Evolutionary conservation across 108 stramenopile species (phyloP), one percentile per base, ranked within the genome.

Genomic region (Parietichytrium sp.): DNA sequence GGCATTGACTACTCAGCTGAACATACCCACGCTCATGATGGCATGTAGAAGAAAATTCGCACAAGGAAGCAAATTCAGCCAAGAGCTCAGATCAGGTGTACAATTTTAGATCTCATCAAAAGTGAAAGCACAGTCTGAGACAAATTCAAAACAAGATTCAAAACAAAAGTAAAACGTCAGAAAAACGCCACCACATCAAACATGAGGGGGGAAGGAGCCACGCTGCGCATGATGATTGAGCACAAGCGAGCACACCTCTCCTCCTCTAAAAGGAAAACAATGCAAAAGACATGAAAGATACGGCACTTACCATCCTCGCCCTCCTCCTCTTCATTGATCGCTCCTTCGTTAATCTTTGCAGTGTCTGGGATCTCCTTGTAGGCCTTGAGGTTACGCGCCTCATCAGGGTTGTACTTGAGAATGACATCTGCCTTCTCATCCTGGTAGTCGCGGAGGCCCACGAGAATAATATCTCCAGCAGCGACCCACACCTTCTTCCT

Each of bases 341-440:
- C 98, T 15, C 97, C 98, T 89, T 98, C 95, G 85, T 99, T 99
- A 90, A 99, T 99, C 79, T 94, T 87, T 25, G 98, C 97, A 53
- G 94, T 95, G 85, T 97, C 96, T 8, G 98, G 98, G 49, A 99
- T 87, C 90, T 99, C 98, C 51, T 97, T 97, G 85, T 97, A 98
- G 80, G 95, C 94, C 89, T 99, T 97, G 80, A 99, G 85, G 84
- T 97, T 98, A 47, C 97, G 88, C n/a, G 98, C 98, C 90, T 99
- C 98, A 83, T 99, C 98, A 26, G 97, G 96, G 79, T 95, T 92
- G 87, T 99, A 99, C 84, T 97, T 97, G 91, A 97, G 97, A 36
- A 99, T 93, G 83, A 99, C 96, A 83, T 99, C 97, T 48, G 94
- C 96, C 92, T 99, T 99, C 90, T 97, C 97, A 81, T 98, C 97